phyloP scores from a whole-genome alignment of 1,139 yeast species.

The Lodderomyces theae region DNA sequence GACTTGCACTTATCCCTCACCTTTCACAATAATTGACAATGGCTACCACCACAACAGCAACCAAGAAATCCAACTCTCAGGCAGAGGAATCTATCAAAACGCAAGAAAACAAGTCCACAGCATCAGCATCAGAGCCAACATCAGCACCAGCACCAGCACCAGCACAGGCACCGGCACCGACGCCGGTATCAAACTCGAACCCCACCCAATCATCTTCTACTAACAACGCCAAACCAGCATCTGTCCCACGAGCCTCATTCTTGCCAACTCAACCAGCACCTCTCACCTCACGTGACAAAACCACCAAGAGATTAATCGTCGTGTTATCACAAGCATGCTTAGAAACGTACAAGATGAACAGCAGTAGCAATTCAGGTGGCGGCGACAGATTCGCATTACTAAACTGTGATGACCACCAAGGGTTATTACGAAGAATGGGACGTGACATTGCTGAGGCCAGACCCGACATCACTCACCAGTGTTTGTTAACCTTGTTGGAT shows the following conservation, averaged over 20 bases:
- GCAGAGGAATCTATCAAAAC: too few relatives aligned
- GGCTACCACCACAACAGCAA: too few relatives aligned
- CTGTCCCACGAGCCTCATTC: conserved; percentile 62
- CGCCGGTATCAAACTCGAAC: background rate
- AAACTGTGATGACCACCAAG: conserved; percentile 98
- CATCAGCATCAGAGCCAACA: too few relatives aligned
- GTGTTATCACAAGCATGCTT: conserved; percentile 93
- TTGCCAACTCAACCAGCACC: conserved; percentile 84
- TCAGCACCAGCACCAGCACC: too few relatives aligned
- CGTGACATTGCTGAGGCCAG: conserved; percentile 97
- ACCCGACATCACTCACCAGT: conserved; percentile 96
- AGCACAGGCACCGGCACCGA: too few relatives aligned
- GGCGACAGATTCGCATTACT: conserved; percentile 91
- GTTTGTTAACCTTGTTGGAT: conserved; percentile 86
- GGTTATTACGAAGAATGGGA: conserved; percentile 90
- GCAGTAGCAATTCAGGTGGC: conserved; percentile 73
- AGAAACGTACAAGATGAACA: conserved; percentile 85
- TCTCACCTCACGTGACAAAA: conserved; percentile 79
- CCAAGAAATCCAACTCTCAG: too few relatives aligned
- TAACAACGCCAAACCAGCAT: conserved; percentile 20
- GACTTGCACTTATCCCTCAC: too few relatives aligned
- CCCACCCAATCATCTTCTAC: background rate
- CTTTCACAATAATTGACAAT: too few relatives aligned
- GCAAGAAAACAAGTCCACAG: conserved; percentile 3
- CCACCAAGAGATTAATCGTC: conserved; percentile 80